Evolutionary conservation across 2,329 filamentous ascomycete genomes (phyloP), one percentile per base, ranked within the genome.

Genomic region (Talaromyces funiculosus): DNA sequence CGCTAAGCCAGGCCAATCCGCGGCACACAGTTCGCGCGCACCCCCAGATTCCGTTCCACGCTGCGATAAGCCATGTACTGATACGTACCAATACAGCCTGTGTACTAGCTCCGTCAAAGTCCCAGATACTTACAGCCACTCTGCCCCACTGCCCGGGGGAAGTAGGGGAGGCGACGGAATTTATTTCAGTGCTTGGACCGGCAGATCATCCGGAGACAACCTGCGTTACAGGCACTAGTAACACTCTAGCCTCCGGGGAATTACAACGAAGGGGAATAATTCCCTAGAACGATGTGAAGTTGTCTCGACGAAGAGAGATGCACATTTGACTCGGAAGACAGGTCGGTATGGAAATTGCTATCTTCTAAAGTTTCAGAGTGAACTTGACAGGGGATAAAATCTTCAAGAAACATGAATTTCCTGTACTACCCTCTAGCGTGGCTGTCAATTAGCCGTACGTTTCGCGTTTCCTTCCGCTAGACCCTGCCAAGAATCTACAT

Each of bases 21-120:
- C 16, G 37, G 26, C 45, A 22, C 20, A 53, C 45, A 51, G 43
- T 37, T 58, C 51, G 42, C 56, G 56, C 57, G 57, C 57, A n/a
- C n/a, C n/a, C 57, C 57, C 57, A 24, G 57, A 59, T 51, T 59
- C 33, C 31, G 57, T 42, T 42, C n/a, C 45, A 51, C 43, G n/a
- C 35, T 59, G 20, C 22, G 47, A 18, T n/a, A n/a, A n/a, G n/a
- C n/a, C n/a, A n/a, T n/a, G 42, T 57, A 49, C 22, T 35, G 18
- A 3, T 20, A 8, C 9, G 26, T 31, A 33, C 22, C 4, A 33
- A 6, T 22, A 47, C 18, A 14, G n/a, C n/a, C n/a, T n/a, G n/a
- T 12, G 8, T 16, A 43, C 20, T 12, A 22, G 4, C n/a, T 40
- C 18, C 18, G 18, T 42, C n/a, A n/a, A n/a, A n/a, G n/a, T n/a